Evolutionary conservation across 2,329 filamentous ascomycete genomes (phyloP).

Genomic region (Alternaria burnsii): DNA sequence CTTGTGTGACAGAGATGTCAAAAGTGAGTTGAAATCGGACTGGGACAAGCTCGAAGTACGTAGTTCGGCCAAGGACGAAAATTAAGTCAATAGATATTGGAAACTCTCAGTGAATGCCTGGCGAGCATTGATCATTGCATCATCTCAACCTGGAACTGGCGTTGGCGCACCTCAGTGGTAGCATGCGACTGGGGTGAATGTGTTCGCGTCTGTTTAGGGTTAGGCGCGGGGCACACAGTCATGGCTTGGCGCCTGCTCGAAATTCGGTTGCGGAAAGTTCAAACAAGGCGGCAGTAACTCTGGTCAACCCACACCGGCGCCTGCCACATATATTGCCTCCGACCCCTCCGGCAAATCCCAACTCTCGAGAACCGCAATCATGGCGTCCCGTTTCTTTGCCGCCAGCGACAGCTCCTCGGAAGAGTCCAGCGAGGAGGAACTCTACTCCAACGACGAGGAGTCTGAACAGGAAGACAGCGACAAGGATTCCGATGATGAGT

Average conservation of each 20-base stretch:
- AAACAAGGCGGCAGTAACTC: slow-evolving; percentile 25
- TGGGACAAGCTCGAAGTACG: not conserved
- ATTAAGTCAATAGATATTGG: not conserved
- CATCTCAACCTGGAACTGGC: not conserved
- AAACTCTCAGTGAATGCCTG: not conserved
- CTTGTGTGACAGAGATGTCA: not conserved
- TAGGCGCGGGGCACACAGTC: slow-evolving; percentile 30
- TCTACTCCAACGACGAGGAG: slow-evolving; percentile 80
- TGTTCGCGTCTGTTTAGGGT: slow-evolving; percentile 16
- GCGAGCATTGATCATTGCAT: not conserved
- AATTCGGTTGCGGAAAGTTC: slow-evolving; percentile 30
- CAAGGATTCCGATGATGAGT: slow-evolving; percentile 65
- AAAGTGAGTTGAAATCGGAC: not conserved
- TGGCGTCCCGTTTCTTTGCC: slow-evolving; percentile 90
- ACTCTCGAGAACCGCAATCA: slow-evolving; percentile 40
- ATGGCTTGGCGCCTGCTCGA: slow-evolving; percentile 24
- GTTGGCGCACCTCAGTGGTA: not conserved
- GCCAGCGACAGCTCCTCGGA: slow-evolving; percentile 95
- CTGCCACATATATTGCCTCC: slow-evolving; percentile 28
- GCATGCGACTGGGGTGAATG: not conserved
- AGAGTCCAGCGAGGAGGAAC: slow-evolving; percentile 92
- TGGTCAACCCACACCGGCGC: slow-evolving; percentile 27
- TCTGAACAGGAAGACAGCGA: slow-evolving; percentile 56
- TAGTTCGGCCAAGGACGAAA: not conserved
- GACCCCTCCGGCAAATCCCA: slow-evolving; percentile 33